Evolutionary conservation across 306 rosid genomes (phyloP), one percentile per base, ranked within the genome.

Genomic region (Fragaria nilgerrensis): DNA sequence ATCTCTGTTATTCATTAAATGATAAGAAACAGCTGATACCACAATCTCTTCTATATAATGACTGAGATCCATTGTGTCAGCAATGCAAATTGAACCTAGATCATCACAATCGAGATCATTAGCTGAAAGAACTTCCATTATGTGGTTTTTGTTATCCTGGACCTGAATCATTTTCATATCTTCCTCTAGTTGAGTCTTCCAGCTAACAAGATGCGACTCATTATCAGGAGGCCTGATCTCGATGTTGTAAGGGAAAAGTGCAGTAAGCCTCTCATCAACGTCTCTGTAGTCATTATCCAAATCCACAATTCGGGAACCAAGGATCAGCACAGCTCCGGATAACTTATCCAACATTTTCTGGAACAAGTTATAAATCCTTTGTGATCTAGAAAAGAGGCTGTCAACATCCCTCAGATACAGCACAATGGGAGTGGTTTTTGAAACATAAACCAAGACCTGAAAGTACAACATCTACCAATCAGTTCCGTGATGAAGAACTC

Each of bases 41-140:
- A 96, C 91, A 87, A 96, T 91, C 90, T 96, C 99, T 79, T 96
- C 99, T 59, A 96, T 89, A 36, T 87, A 92, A 79, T 89, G 86
- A 73, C 98, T 74, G 61, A 96, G 91, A 82, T 88, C 90, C 90
- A 91, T 81, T 61, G 99, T 89, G 86, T 96, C 91, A 19, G 79
- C 86, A 67, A 92, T 78, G 77, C 99, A 91, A 77, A 91, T 88
- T 5, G 87, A 87, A 59, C 89, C 92, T 66, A 96, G 85, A 80
- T 96, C 99, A 61, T 92, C 96, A 61, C 99, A 92, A 55, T 91
- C 97, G 13, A 96, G 97, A 84, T 96, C 98, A 68, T 89, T 96
- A 8, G 96, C 84, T n/a, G 94, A 88, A 74, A 96, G 99, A 64
- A 92, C 97, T 85, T 96, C 99, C 82, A 79, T 84, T 68, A 96